Evolutionary conservation across 1,284 basidiomycete genomes (phyloP), one percentile per base, ranked within the genome.

Genomic region (Pseudozyma tsukubaensis): DNA sequence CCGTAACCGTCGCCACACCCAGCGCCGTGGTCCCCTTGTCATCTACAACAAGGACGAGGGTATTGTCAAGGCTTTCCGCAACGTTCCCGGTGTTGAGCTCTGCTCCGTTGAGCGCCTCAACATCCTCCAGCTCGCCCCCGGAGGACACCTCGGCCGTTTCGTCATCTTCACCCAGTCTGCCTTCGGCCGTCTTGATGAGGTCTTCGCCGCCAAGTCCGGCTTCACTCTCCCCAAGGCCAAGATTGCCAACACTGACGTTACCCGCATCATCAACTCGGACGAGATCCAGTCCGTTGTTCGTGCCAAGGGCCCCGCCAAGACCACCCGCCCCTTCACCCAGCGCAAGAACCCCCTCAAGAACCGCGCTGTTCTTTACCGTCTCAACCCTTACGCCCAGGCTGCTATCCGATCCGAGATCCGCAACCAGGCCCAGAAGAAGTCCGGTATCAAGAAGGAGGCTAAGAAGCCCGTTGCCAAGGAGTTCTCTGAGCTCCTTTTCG

Each of bases 121-220:
- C 89, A 90, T 99, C 83, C 93, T 99, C 85, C 95, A 98, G 88
- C 93, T 99, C 86, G 97, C 97, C 39, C 97, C 97, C 60, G 97
- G 97, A 90, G 97, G 97, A 81, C 97, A 99, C 87, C 90, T 99
- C 74, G 97, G 97, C 75, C 93, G 97, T 77, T 99, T 99, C 88
- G 89, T 97, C 86, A 97, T 99, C 89, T 99, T 96, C 96, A 99
- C 97, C 70, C 93, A 97, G 88, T 89, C 89, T 84, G 97, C 97
- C 50, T 97, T 99, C 87, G 89, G 88, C 71, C 89, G 92, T 76
- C 92, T 99, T 63, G 97, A 99, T 86, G 91, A 93, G 81, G 91
- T 99, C 81, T 99, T 94, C 86, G 79, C 78, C 51, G 89, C 91
- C 89, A 99, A 99, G 92, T 94, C 94, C 87, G 92, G 95, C 73